phyloP scores from a whole-genome alignment of 441 rosid genomes.

The Sinapis alba region DNA sequence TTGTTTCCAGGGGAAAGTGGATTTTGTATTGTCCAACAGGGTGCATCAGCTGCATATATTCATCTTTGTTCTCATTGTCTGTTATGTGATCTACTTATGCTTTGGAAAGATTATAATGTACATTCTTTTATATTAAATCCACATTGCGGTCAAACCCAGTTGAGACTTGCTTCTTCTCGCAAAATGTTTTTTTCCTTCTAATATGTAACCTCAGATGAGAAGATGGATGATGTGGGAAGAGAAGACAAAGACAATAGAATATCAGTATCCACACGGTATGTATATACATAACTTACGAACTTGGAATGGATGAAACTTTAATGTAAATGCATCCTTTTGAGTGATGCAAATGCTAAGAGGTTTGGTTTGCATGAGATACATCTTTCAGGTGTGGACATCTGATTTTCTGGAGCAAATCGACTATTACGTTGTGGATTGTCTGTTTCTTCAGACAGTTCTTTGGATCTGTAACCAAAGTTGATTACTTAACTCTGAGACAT shows the following conservation, averaged over 20 bases:
- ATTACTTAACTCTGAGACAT: constrained; percentile 65
- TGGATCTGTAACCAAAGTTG: constrained; percentile 66
- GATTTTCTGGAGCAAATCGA: constrained; percentile 49
- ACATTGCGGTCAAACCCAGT: background rate
- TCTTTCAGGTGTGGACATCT: constrained; percentile 68
- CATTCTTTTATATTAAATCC: background rate
- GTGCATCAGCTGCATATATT: constrained; percentile 70
- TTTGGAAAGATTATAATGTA: constrained; percentile 67
- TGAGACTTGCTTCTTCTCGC: background rate
- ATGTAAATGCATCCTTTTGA: background rate
- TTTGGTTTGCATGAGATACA: constrained; percentile 72
- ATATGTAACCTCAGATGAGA: too few species aligned
- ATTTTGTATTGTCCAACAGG: constrained; percentile 57
- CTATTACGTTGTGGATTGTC: constrained; percentile 56
- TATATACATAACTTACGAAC: background rate
- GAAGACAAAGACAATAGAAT: constrained; percentile 61
- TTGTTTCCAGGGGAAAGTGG: constrained; percentile 56
- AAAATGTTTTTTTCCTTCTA: background rate
- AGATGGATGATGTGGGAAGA: constrained; percentile 55
- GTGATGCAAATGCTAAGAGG: constrained; percentile 55
- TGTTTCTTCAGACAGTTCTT: constrained; percentile 68
- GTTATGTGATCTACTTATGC: constrained; percentile 59
- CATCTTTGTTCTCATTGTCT: constrained; percentile 60
- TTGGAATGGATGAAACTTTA: background rate
- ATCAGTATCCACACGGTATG: constrained; percentile 62